Evolutionary conservation across 768 basidiomycete genomes (phyloP), one percentile per base, ranked within the genome.

Genomic region (Mrakia blollopis): DNA sequence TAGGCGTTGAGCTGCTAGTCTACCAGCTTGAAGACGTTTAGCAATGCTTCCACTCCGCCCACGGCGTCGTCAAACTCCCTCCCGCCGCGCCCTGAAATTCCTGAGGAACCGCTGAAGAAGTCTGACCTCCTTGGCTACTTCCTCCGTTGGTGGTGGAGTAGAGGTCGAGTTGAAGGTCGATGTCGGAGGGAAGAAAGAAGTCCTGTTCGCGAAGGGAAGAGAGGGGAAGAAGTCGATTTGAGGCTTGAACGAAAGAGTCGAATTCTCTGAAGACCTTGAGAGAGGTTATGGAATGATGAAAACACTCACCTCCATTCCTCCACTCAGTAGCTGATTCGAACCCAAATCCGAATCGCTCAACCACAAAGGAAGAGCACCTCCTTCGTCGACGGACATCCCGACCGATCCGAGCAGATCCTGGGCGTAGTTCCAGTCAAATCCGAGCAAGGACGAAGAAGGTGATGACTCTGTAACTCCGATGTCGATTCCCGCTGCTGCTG

Each of bases 301-400:
- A 37, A 44, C n/a, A 1, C 78, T 76, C 7, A 63, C 52, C 32
- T 79, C 50, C 44, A 80, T 61, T 14, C 80, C 80, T 21, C 78
- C 78, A 35, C 73, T 74, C 35, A 77, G 61, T 18, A 79, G 35
- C 32, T 69, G 62, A 39, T 79, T 75, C 18, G 76, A 25, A 8
- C 74, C 63, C 30, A 63, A 50, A 32, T 75, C 63, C 61, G 63
- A 50, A 30, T 44, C 47, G 5, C 13, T 16, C 52, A 63, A 39
- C 72, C 72, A 73, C 37, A 73, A 39, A 10, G 72, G 72, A 25
- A 44, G 61, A 21, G 30, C 37, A 8, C 72, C 72, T 21, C 35
- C 57, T 10, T 37, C 37, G n/a, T 61, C 41, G 10, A 73, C 37
- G 57, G 37, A 18, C 21, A 47, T 18, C 25, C 65, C 68, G 2